Evolutionary conservation across 805 yeast species (phyloP).

Genomic region (Blastobotrys chiropterorum): DNA sequence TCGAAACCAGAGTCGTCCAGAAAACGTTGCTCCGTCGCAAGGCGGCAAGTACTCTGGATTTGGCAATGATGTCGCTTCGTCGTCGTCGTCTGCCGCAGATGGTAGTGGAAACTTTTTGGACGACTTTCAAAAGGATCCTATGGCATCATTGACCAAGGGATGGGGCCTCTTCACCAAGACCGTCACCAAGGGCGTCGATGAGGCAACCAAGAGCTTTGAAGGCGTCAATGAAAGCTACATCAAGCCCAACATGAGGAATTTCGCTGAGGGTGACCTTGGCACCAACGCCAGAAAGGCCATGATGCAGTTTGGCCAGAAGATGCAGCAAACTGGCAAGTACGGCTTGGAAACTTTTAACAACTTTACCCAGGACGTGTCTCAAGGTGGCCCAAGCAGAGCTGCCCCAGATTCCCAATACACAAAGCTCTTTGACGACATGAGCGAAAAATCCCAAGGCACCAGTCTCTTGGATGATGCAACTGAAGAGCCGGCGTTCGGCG

Average conservation of each 20-base stretch:
- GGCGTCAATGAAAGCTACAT: slow-evolving; percentile 86
- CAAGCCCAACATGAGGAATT: slow-evolving; percentile 81
- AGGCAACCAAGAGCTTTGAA: slow-evolving; percentile 43
- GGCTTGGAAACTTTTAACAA: slow-evolving; percentile 63
- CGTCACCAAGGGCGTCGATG: slow-evolving; percentile 46
- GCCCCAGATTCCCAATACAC: slow-evolving; percentile 16
- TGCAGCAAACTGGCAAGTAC: slow-evolving; percentile 78
- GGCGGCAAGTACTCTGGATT: slow-evolving; percentile 93
- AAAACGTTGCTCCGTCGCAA: slow-evolving; percentile 78
- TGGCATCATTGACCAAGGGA: slow-evolving; percentile 86
- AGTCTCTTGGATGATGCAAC: slow-evolving; percentile 24
- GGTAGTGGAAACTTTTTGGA: slow-evolving; percentile 20
- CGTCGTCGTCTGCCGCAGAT: slow-evolving; percentile 6
- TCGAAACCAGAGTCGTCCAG: slow-evolving; percentile 66
- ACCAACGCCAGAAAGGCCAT: slow-evolving; percentile 86
- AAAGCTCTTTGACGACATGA: slow-evolving; percentile 52
- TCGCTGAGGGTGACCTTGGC: slow-evolving; percentile 73
- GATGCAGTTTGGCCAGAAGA: slow-evolving; percentile 90
- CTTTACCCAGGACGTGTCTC: slow-evolving; percentile 40
- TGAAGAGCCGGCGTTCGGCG: slow-evolving; percentile 64
- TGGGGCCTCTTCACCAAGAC: slow-evolving; percentile 92
- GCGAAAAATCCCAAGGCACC: slow-evolving; percentile 18
- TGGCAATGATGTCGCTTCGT: slow-evolving; percentile 39
- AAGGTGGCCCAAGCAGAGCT: slow-evolving; percentile 20
- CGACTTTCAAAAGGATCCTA: slow-evolving; percentile 58